phyloP scores from a whole-genome alignment of 306 rosid species.

The Lotus japonicus region DNA sequence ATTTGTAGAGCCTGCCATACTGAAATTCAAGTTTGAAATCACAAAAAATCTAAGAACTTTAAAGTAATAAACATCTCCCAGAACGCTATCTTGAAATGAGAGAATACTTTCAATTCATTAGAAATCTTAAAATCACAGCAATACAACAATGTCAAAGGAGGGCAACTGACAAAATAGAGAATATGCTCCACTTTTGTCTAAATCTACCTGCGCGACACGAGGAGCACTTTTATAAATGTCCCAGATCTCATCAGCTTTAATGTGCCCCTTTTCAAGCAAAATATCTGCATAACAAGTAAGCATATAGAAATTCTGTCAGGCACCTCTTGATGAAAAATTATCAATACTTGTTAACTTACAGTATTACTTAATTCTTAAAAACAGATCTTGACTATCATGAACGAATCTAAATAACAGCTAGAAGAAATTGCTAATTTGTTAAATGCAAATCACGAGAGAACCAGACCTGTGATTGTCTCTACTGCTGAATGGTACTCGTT shows the following conservation, averaged over 20 bases:
- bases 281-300: conserved; percentile 56
- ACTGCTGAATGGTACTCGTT: conserved; percentile 73
- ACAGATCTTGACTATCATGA: conserved; percentile 4
- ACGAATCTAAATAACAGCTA: conserved; percentile 15
- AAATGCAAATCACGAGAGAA: conserved; percentile 26
- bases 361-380: not conserved
- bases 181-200: conserved; percentile 10
- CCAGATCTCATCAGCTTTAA: conserved; percentile 82
- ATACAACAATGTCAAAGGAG: not conserved
- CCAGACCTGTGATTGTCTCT: conserved; percentile 88
- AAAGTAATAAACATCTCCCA: not conserved
- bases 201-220: conserved; percentile 64
- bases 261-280: conserved; percentile 78
- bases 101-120: not conserved
- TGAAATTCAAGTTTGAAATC: conserved; percentile 6
- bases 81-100: not conserved
- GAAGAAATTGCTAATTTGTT: not conserved
- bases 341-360: not conserved
- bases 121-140: conserved; percentile 5
- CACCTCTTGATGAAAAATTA: conserved; percentile 6
- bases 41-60: not conserved
- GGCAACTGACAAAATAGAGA: conserved; percentile 1
- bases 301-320: conserved; percentile 1
- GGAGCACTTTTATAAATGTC: conserved; percentile 59
- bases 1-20: not conserved